Base-by-base conservation (phyloP, 768 basidiomycete genomes). In the Neoboletus magnificus region DNA sequence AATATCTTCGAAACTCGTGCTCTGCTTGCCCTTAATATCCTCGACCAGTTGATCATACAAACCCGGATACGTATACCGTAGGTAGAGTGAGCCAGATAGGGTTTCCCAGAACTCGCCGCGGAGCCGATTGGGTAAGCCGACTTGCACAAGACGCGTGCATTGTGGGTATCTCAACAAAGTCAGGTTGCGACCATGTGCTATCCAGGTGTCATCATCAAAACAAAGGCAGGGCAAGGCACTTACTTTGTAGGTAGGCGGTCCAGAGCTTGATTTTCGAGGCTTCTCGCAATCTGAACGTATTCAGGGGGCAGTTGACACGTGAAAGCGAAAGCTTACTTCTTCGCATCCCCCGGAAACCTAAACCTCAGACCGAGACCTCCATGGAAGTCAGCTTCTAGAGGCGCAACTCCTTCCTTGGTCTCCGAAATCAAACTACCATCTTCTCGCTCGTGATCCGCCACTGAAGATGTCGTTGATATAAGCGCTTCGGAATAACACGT, bases 31-130 rank as follows among this genome's bases (percentile, higher is more conserved):
- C 56, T 79, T 78, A 69, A 93, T 85, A 50, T 91, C 84, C 50
- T 83, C 79, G 5, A 98, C 73, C 16, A 98, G 77, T 9, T 78
- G 76, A 13, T 83, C 79, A 68, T 97, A 99, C 51, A 82, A 80
- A 10, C 93, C 91, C 1, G 91, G 93, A 59, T 94, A 87, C 43
- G 84, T 78, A 65, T 87, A 93, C 13, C 97, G 92, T 18, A 97
- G 83, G 71, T 86, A 96, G 50, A 98, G 76, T 5, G 95, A 96
- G 0, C 97, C 97, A 5, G 94, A 96, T 13, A 98, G 80, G 0
- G 92, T 89, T 73, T 99, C 97, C 97, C 97, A 99, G 76, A 98
- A 88, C 71, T 98, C 97, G 15, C 97, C 97, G 23, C 97, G 84
- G 10, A 99, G 79, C 18, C 93, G 80, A 63, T 95, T 97, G 2